Percentiles rank a stretch among this genome's conserved stretches.
These are phyloP conservation scores for Acephala macrosclerotiorum DNA, from an alignment of 2,329 filamentous ascomycete species.

Conservation along the genomic window DNA sequence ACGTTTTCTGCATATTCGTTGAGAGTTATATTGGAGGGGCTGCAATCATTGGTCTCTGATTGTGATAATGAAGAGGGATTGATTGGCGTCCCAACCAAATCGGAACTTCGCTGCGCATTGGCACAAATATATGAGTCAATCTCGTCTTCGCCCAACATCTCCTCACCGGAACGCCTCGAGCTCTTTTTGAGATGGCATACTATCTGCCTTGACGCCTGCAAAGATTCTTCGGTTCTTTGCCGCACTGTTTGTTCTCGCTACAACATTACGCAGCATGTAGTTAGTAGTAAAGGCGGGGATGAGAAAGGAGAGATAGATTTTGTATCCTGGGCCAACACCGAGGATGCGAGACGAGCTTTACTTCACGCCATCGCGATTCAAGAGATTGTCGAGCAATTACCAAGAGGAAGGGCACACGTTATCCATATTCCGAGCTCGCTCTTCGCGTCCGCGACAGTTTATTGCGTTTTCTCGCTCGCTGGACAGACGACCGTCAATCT, in stretches of 20 bases:
- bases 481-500: conserved; percentile 48
- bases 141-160: conserved; percentile 43
- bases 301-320: conserved; percentile 46
- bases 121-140: conserved; percentile 50
- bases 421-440: conserved; percentile 54
- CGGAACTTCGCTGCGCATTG: conserved; percentile 49
- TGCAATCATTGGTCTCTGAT: conserved; percentile 52
- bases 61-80: conserved; percentile 47
- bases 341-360: conserved; percentile 50
- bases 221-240: conserved; percentile 50
- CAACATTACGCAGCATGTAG: conserved; percentile 49
- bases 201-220: conserved; percentile 51
- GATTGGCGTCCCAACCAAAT: conserved; percentile 49
- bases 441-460: conserved; percentile 52
- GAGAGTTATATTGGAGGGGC: conserved; percentile 51
- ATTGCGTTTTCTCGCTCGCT: conserved; percentile 49
- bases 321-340: conserved; percentile 47
- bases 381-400: conserved; percentile 53
- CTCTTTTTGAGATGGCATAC: conserved; percentile 53
- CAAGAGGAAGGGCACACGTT: conserved; percentile 52
- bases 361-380: conserved; percentile 54
- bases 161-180: conserved; percentile 48
- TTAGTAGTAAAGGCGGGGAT: conserved; percentile 40
- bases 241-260: conserved; percentile 49
- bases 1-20: conserved; percentile 50